Evolutionary conservation across 208 protist species (phyloP), one percentile per base, ranked within the genome.

Genomic region (Acanthamoeba healyi): DNA sequence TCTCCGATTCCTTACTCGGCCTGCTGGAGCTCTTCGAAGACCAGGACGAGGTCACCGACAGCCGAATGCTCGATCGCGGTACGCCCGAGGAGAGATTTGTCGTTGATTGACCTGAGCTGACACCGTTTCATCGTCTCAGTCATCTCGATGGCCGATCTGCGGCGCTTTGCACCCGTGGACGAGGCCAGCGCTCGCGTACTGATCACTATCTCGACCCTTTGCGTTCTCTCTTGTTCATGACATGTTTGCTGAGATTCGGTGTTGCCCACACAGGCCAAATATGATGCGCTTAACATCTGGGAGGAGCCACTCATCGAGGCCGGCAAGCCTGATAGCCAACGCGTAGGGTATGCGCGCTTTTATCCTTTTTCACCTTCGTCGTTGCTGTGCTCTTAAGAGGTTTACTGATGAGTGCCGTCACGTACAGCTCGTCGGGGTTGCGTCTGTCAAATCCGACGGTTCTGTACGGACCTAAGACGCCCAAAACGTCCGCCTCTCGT

Each of bases 301-400:
- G 74, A 84, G 74, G 74, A 84, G 74, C 74, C 74, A 4, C 42
- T 84, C 24, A 84, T 84, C 14, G 74, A 84, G 38, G 61, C 10
- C 19, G 74, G 74, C 5, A 84, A 19, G 38, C 15, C 34, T 19
- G 74, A 84, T 3, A 32, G 74, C 32, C 61, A 26, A n/a, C 61
- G 19, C 22, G 6, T 17, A 26, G 61, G 61, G 61, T 67, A 67
- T 36, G 10, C 61, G 5, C 19, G 4, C 61, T 32, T 61, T 61
- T 26, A 61, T 61, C 54, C 54, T n/a, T n/a, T n/a, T n/a, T n/a
- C n/a, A n/a, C n/a, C n/a, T n/a, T n/a, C n/a, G n/a, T n/a, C n/a
- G n/a, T n/a, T n/a, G n/a, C n/a, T n/a, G n/a, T n/a, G n/a, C n/a
- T n/a, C n/a, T n/a, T n/a, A n/a, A n/a, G n/a, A n/a, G n/a, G n/a